Percentiles rank a stretch among this genome's conserved stretches.
Conservation (phyloP, 129 eudicot species). For the Centrapalus pauciflorus region DNA sequence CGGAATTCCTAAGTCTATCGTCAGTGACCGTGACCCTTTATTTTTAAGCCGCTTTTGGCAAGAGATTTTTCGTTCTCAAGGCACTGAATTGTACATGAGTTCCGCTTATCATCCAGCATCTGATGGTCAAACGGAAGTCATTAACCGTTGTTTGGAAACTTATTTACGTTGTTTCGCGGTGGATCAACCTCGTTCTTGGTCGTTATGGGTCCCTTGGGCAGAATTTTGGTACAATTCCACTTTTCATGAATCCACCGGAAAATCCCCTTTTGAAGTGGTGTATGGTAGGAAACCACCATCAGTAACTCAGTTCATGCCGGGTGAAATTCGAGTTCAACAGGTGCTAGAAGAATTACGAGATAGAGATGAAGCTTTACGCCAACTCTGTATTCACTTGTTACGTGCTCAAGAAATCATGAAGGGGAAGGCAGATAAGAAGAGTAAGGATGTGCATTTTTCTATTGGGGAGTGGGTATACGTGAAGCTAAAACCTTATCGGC, state of each 20-base stretch:
- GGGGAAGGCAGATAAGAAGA: not conserved
- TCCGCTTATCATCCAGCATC: conserved; percentile 8
- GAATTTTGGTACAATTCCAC: conserved; percentile 18
- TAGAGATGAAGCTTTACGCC: not conserved
- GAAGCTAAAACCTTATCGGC: not conserved
- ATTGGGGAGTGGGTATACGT: not conserved
- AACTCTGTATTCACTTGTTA: not conserved
- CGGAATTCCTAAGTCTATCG: not conserved
- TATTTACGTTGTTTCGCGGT: not conserved
- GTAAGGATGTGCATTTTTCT: not conserved
- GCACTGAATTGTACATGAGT: not conserved
- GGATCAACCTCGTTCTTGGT: not conserved
- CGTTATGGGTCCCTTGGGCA: not conserved
- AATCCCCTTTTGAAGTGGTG: not conserved
- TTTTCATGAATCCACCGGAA: not conserved
- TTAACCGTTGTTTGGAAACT: not conserved
- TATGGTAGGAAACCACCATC: not conserved
- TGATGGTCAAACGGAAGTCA: conserved; percentile 7
- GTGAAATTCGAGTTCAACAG: not conserved
- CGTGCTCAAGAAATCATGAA: not conserved
- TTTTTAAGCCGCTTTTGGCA: conserved; percentile 9
- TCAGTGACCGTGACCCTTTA: not conserved
- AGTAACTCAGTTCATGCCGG: no score
- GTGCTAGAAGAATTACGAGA: not conserved
- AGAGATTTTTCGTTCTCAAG: not conserved